These are phyloP conservation scores for Populus pruinosa DNA, from an alignment of 345 rosid species.

Conservation along the genomic window DNA sequence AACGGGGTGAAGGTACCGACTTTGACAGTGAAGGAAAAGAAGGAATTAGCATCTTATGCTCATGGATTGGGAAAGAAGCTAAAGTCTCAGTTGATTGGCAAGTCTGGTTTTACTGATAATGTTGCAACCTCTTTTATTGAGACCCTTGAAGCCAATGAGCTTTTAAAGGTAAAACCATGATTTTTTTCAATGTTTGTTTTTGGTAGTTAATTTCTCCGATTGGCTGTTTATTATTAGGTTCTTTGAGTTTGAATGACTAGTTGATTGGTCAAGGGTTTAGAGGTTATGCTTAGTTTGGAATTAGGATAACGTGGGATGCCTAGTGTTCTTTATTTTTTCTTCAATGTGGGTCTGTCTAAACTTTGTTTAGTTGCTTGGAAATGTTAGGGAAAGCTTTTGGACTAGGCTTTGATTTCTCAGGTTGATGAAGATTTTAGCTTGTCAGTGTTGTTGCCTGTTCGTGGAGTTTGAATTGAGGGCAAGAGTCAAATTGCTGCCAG, in stretches of 20 bases:
- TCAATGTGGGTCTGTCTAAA: no score
- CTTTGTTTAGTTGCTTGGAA: background rate
- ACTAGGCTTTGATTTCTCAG: background rate
- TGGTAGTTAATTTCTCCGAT: background rate
- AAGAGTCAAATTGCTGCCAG: background rate
- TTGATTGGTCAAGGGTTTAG: background rate
- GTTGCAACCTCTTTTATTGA: constrained; percentile 61
- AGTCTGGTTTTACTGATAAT: constrained; percentile 73
- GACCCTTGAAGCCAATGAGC: constrained; percentile 78
- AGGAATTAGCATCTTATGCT: constrained; percentile 74
- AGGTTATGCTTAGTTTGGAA: background rate
- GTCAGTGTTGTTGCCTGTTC: no score
- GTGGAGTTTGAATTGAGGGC: background rate
- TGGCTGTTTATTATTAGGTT: no score
- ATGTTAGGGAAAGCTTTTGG: background rate
- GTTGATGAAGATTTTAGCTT: background rate
- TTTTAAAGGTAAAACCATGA: constrained; percentile 52
- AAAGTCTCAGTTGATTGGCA: constrained; percentile 73
- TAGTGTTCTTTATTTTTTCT: no score
- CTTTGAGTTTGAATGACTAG: background rate
- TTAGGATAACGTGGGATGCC: no score
- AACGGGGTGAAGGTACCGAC: constrained; percentile 20
- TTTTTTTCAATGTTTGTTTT: no score
- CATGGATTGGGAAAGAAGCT: constrained; percentile 73
- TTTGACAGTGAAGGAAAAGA: constrained; percentile 75